Evolutionary conservation across 305 asterid genomes (phyloP).

Genomic region (Fraxinus baroniana): DNA sequence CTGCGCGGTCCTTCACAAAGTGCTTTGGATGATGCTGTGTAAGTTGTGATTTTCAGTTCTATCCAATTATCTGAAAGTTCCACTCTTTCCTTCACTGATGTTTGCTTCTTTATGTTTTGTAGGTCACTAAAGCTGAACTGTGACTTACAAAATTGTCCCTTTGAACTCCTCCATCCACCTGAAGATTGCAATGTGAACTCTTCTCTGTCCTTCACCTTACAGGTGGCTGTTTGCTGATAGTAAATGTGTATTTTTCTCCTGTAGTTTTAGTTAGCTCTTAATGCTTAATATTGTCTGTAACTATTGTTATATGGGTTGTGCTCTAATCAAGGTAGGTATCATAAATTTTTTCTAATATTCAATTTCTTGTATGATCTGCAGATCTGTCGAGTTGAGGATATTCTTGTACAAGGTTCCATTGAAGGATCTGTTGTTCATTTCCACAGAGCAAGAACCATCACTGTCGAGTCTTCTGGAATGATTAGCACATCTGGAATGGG

Average conservation of each 20-base stretch:
- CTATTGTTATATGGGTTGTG: neutral
- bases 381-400: constrained; percentile 99
- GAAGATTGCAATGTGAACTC: constrained; percentile 99
- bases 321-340: constrained; percentile 1
- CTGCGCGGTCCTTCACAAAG: constrained; percentile 87
- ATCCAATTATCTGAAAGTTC: constrained; percentile 8
- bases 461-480: constrained; percentile 67
- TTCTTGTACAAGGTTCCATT: constrained; percentile 84
- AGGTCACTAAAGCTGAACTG: constrained; percentile 86
- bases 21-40: constrained; percentile 74
- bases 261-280: neutral
- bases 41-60: constrained; percentile 38
- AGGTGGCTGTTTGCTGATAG: constrained; percentile 54
- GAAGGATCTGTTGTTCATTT: constrained; percentile 98
- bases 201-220: constrained; percentile 92
- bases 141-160: constrained; percentile 66
- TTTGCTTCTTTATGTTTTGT: constrained; percentile 27
- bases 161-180: constrained; percentile 91
- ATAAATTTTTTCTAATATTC: constrained; percentile 3
- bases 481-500: constrained; percentile 99
- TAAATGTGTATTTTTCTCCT: constrained; percentile 14
- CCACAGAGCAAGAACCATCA: constrained; percentile 88
- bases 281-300: neutral
- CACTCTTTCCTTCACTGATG: constrained; percentile 19
- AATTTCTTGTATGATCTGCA: constrained; percentile 29